Conservation (phyloP, 495 filamentous ascomycete species). For the Aspergillus ostianus region DNA sequence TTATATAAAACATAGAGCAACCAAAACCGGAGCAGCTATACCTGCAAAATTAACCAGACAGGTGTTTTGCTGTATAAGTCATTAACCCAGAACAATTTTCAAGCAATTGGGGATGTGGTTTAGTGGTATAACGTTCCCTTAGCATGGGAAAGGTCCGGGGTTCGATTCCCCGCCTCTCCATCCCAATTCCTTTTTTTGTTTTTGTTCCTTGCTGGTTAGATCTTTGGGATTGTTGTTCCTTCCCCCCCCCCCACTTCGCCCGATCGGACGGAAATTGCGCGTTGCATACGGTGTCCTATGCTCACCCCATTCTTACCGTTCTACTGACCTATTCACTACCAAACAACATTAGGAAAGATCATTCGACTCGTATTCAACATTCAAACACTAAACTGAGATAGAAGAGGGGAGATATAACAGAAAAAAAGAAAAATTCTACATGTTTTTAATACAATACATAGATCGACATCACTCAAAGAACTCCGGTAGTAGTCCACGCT, state of each 20-base stretch:
- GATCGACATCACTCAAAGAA: slow-evolving; percentile 41
- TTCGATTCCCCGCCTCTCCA: slow-evolving; percentile 9
- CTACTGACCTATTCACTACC: neutral
- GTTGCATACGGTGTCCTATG: too few species aligned
- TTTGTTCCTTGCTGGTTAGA: neutral
- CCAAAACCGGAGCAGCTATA: too few species aligned
- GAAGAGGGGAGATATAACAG: slow-evolving; percentile 18
- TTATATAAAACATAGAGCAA: too few species aligned
- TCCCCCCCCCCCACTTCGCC: too few species aligned
- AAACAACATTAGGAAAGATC: slow-evolving; percentile 3
- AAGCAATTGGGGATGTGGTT: slow-evolving; percentile 5
- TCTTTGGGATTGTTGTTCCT: too few species aligned
- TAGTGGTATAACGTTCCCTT: slow-evolving; percentile 9
- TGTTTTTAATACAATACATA: slow-evolving; percentile 48
- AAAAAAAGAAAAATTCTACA: slow-evolving; percentile 31
- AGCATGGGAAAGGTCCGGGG: slow-evolving; percentile 9
- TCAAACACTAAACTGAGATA: slow-evolving; percentile 14
- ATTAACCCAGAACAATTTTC: neutral
- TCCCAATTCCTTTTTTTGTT: neutral
- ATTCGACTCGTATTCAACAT: slow-evolving; percentile 24
- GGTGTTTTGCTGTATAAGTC: too few species aligned
- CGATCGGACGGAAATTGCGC: too few species aligned
- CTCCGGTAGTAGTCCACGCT: slow-evolving; percentile 32
- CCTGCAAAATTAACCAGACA: too few species aligned
- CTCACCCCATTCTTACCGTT: too few species aligned